phyloP scores from a whole-genome alignment of 2,329 filamentous ascomycete genomes.

The Fusarium continuum region DNA sequence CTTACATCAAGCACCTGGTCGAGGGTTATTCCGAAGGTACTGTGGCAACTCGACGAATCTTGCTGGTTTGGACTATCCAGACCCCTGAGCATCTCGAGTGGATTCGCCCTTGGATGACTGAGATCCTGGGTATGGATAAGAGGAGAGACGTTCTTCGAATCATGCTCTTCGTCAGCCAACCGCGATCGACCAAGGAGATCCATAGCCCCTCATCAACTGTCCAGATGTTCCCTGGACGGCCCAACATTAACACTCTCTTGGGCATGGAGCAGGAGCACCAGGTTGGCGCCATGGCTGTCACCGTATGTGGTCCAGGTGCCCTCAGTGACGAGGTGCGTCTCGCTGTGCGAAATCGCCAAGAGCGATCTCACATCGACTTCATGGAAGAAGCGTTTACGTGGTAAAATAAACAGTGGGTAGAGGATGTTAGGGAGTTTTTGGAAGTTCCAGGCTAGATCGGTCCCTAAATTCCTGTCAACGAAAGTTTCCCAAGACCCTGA shows the following conservation, averaged over 20 bases:
- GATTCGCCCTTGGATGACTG: constrained; percentile 86
- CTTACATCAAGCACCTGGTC: constrained; percentile 77
- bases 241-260: constrained; percentile 77
- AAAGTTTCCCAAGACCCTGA: background rate
- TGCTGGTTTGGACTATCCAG: constrained; percentile 82
- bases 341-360: constrained; percentile 71
- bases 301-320: constrained; percentile 77
- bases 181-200: constrained; percentile 80
- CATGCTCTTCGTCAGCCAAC: constrained; percentile 80
- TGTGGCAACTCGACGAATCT: constrained; percentile 74
- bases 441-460: constrained; percentile 16
- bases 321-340: constrained; percentile 78
- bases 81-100: constrained; percentile 83
- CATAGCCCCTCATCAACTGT: constrained; percentile 80
- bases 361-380: constrained; percentile 76
- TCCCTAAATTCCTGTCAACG: background rate
- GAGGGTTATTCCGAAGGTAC: constrained; percentile 73
- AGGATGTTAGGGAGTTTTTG: constrained; percentile 5
- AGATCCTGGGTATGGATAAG: constrained; percentile 78
- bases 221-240: constrained; percentile 84
- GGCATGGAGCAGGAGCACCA: constrained; percentile 78
- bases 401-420: constrained; percentile 47
- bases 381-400: constrained; percentile 80
- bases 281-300: constrained; percentile 77
- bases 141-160: constrained; percentile 79